Base-by-base conservation (phyloP, 345 rosid species). In the Corchorus capsularis region DNA sequence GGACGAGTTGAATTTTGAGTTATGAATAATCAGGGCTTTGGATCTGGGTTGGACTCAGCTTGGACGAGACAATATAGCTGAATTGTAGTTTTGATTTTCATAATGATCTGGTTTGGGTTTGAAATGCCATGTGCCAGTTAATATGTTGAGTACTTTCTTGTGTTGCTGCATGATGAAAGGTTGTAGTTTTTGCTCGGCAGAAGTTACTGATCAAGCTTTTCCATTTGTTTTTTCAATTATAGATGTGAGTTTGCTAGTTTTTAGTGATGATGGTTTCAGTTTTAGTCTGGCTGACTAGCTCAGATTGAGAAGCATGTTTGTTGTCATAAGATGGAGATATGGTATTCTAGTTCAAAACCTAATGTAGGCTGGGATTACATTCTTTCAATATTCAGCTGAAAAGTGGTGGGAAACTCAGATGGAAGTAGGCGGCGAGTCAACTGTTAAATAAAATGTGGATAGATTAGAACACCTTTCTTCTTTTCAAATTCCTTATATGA, bases 261-360 rank as follows among this genome's bases (percentile, higher is more conserved):
- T 71, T 12, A 14, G 20, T n/a, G 75, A 37, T 56, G 7, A 55
- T 14, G 12, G 13, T 19, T 71, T 71, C 32, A 3, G 7, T 71
- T 54, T 53, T 13, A 71, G 17, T 41, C 50, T 55, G 63, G 47
- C n/a, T 6, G 17, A 19, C 50, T 55, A 50, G 47, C n/a, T 6
- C 39, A 71, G 37, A 32, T 55, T 71, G 74, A 71, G 62, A 55
- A 12, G 7, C 12, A 34, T 39, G 46, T 16, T 32, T 70, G 73
- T 70, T 53, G 20, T 52, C 32, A 17, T 70, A 70, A 32, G 73
- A 16, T 49, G 60, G 46, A 34, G 60, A 52, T 27, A 32, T 32
- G 45, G 17, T n/a, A 34, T 52, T 50, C 60, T 70, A 2, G 2
- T 34, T 35, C 34, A 16, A 70, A 32, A 69, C 43, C 27, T 37